Conservation (phyloP, 495 filamentous ascomycete species). For the Monascus purpureus region DNA sequence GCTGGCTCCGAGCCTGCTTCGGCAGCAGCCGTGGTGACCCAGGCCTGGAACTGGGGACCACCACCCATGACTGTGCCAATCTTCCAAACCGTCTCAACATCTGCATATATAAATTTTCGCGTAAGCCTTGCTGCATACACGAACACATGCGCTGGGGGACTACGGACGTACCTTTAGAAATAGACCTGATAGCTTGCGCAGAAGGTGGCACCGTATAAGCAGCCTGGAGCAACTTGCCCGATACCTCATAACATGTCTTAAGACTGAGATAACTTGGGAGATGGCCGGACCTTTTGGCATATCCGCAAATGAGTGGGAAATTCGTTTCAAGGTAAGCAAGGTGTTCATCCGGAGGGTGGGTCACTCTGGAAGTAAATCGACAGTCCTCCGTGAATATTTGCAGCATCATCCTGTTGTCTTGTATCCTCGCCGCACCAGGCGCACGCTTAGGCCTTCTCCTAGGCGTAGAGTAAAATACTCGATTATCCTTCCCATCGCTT, state of each 20-base stretch:
- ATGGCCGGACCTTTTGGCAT: neutral
- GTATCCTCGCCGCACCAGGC: too few relatives aligned
- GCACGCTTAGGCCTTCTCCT: too few relatives aligned
- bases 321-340: too few relatives aligned
- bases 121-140: too few relatives aligned
- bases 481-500: too few relatives aligned
- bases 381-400: too few relatives aligned
- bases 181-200: slow-evolving; percentile 5
- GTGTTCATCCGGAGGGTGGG: too few relatives aligned
- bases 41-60: slow-evolving; percentile 5
- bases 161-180: slow-evolving; percentile 19
- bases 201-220: slow-evolving; percentile 4
- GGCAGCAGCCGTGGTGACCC: slow-evolving; percentile 12
- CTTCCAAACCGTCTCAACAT: neutral
- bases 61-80: neutral
- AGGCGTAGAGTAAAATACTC: too few relatives aligned
- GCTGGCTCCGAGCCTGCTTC: slow-evolving; percentile 11
- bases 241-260: slow-evolving; percentile 9
- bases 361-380: too few relatives aligned
- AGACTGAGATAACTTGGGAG: neutral
- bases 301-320: too few relatives aligned
- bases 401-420: too few relatives aligned
- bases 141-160: too few relatives aligned
- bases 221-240: slow-evolving; percentile 5
- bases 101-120: neutral